Base-by-base conservation (phyloP, 2,329 filamentous ascomycete genomes). In the Clarireedia hainanense region DNA sequence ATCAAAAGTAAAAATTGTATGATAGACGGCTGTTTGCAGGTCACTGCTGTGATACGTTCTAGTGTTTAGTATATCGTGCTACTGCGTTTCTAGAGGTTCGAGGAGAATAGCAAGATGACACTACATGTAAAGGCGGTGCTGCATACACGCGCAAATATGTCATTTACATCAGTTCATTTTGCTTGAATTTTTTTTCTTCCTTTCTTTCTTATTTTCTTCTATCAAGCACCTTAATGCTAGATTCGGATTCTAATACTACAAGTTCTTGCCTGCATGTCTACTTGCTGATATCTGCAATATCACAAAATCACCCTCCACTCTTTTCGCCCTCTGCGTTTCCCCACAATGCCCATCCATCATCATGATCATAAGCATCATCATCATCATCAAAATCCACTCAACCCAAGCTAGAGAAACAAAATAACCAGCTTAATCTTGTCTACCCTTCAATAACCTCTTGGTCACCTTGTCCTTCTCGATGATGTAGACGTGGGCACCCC, bases 391-490 rank as follows among this genome's bases (percentile, higher is more conserved):
- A 20, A 20, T 20, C 20, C 20, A 20, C 20, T 20, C 10, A 34
- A 12, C 30, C 30, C 30, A 9, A 34, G 4, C 30, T 12, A 34
- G 30, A 34, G 30, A 34, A 34, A 34, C 10, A 9, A 27, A 47
- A 27, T 30, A 46, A 37, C 37, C 34, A 43, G 56, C 67, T 71
- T 89, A 91, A 73, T 97, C 92, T 78, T 97, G 92, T 78, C 91
- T 85, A 71, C 91, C 91, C 84, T 97, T 97, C 73, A 99, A 79
- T 84, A 99, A 84, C 73, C 94, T 83, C 86, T 97, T 96, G 69
- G 94, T 97, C 61, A 99, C 89, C 88, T 97, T 97, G 78, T 96
- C 91, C 83, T 99, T 99, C 80, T 97, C 94, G 73, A 99, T 95
- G 70, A 99, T 95, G 77, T 97, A 99, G 66, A 99, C 94, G 71